phyloP scores from a whole-genome alignment of 2,329 filamentous ascomycete genomes.

The Fusarium sp. region DNA sequence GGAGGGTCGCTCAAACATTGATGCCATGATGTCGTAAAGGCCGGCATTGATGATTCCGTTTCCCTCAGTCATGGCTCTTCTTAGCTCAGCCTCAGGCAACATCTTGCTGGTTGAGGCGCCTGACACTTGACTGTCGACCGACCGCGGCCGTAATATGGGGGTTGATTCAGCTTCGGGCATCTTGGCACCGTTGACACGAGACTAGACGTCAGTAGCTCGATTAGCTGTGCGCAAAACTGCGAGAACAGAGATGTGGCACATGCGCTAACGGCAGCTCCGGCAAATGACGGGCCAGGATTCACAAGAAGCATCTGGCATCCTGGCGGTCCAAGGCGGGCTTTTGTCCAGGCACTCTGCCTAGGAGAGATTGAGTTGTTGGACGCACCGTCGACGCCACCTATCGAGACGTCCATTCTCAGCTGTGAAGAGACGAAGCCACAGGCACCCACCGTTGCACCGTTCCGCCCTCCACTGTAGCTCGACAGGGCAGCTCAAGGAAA shows the following conservation, averaged over 20 bases:
- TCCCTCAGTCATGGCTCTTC: constrained; percentile 13
- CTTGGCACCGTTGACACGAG: constrained; percentile 16
- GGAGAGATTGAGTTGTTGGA: constrained; percentile 3
- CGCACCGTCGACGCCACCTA: constrained; percentile 13
- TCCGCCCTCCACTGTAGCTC: background rate
- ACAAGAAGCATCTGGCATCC: constrained; percentile 9
- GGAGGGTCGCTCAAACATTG: background rate
- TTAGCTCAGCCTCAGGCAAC: background rate
- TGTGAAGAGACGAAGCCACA: constrained; percentile 24
- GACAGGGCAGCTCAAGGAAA: constrained; percentile 1
- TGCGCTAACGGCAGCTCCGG: constrained; percentile 22
- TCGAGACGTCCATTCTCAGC: constrained; percentile 5
- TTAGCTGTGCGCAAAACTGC: constrained; percentile 2
- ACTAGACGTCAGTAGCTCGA: constrained; percentile 18
- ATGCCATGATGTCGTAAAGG: constrained; percentile 11
- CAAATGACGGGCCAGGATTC: constrained; percentile 17
- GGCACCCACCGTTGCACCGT: constrained; percentile 18
- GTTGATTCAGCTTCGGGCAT: background rate
- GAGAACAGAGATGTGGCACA: constrained; percentile 20
- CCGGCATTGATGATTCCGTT: constrained; percentile 6
- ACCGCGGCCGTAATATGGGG: background rate
- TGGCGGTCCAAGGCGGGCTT: background rate
- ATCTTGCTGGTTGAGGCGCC: constrained; percentile 5
- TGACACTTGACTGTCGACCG: constrained; percentile 13
- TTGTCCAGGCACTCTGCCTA: background rate